Conservation (phyloP, 2,329 filamentous ascomycete genomes). For the Colletotrichum cordylinicola region DNA sequence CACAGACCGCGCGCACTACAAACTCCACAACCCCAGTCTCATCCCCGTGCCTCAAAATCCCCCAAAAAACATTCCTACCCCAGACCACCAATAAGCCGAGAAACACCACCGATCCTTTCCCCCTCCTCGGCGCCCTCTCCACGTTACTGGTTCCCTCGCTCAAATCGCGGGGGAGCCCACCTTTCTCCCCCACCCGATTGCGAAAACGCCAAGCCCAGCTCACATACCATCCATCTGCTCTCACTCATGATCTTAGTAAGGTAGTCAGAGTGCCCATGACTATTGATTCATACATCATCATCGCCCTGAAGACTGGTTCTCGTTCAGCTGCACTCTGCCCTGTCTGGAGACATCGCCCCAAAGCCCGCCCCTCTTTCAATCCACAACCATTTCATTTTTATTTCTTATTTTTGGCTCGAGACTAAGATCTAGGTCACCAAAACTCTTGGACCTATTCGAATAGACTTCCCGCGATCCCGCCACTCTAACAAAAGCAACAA, state of each 20-base stretch:
- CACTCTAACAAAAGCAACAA: not conserved
- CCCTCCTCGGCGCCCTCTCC: not conserved
- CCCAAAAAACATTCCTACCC: not conserved
- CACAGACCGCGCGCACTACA: not conserved
- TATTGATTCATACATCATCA: not conserved
- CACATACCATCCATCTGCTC: not conserved
- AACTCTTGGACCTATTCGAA: not conserved
- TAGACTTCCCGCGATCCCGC: constrained; percentile 12
- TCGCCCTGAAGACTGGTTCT: not conserved
- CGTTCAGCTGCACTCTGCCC: accelerated
- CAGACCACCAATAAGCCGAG: not conserved
- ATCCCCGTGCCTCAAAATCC: not conserved
- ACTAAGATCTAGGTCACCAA: not conserved
- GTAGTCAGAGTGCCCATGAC: not conserved
- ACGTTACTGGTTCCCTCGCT: not conserved
- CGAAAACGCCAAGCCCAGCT: not conserved
- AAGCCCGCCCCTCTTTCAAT: not conserved
- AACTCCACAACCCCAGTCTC: not conserved
- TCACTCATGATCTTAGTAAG: not conserved
- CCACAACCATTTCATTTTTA: too few relatives aligned
- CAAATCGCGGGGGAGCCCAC: not conserved
- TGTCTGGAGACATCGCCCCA: accelerated
- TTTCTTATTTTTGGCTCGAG: not conserved
- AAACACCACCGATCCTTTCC: not conserved
- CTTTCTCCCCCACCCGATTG: constrained; percentile 1